Conservation (phyloP, 2,329 filamentous ascomycete species). For the Septoria petroselini region DNA sequence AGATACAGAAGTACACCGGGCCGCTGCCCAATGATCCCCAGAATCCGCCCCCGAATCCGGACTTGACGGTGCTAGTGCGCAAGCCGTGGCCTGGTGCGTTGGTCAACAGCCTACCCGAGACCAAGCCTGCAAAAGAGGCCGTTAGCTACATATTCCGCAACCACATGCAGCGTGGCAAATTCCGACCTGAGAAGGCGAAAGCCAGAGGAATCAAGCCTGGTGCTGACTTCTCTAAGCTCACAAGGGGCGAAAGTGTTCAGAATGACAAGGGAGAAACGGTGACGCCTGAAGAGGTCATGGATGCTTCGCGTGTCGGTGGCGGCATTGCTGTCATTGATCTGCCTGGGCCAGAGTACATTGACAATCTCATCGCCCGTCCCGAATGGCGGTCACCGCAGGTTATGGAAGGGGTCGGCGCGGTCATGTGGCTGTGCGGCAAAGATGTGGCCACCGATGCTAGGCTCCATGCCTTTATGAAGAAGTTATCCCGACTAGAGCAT, state of each 20-base stretch:
- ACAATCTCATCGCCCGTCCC: slow-evolving; percentile 63
- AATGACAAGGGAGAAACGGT: slow-evolving; percentile 65
- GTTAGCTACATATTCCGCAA: slow-evolving; percentile 84
- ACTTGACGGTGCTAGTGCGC: slow-evolving; percentile 69
- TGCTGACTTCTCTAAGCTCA: slow-evolving; percentile 58
- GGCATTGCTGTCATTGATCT: slow-evolving; percentile 80
- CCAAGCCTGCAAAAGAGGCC: slow-evolving; percentile 62
- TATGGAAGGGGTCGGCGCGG: slow-evolving; percentile 63
- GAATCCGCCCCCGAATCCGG: slow-evolving; percentile 48
- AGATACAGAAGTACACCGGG: slow-evolving; percentile 67
- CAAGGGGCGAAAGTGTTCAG: slow-evolving; percentile 60
- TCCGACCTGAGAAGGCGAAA: slow-evolving; percentile 64
- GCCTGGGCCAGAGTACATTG: slow-evolving; percentile 67
- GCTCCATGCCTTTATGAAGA: slow-evolving; percentile 67
- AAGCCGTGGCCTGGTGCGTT: slow-evolving; percentile 74
- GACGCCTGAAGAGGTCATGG: slow-evolving; percentile 84
- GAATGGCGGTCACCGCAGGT: slow-evolving; percentile 68
- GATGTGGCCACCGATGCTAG: slow-evolving; percentile 61
- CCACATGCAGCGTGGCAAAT: slow-evolving; percentile 74
- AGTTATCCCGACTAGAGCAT: slow-evolving; percentile 63
- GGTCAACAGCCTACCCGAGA: slow-evolving; percentile 64
- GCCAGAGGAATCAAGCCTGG: slow-evolving; percentile 62
- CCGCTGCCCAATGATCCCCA: slow-evolving; percentile 56
- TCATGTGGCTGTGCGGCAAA: slow-evolving; percentile 79
- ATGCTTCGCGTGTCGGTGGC: slow-evolving; percentile 60